Evolutionary conservation across 2,329 filamentous ascomycete genomes (phyloP).

Genomic region (Chaetomium olivaceum): DNA sequence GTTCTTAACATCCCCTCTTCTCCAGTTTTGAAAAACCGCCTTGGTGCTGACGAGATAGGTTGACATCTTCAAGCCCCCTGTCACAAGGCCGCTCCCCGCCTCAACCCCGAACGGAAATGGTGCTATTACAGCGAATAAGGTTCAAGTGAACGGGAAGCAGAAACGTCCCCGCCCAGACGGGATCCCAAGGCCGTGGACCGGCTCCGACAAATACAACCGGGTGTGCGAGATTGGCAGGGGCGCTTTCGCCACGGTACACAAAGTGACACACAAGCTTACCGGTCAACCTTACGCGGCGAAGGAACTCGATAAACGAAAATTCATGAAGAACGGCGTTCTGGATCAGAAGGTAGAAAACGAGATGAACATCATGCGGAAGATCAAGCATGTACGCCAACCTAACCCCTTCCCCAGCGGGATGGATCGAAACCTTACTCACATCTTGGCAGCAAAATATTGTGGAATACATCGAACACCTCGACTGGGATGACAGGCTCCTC

Average conservation of each 20-base stretch:
- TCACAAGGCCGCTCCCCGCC: slow-evolving; percentile 12
- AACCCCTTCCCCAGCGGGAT: background rate
- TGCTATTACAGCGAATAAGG: slow-evolving; percentile 13
- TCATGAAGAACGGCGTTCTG: slow-evolving; percentile 87
- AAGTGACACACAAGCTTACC: slow-evolving; percentile 81
- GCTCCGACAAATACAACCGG: slow-evolving; percentile 81
- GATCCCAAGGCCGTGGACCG: slow-evolving; percentile 71
- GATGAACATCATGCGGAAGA: slow-evolving; percentile 88
- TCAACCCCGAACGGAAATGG: slow-evolving; percentile 1
- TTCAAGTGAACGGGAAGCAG: slow-evolving; percentile 33
- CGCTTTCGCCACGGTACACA: slow-evolving; percentile 92
- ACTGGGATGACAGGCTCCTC: slow-evolving; percentile 77
- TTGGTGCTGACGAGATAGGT: slow-evolving; percentile 27
- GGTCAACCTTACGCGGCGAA: slow-evolving; percentile 87
- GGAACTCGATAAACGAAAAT: slow-evolving; percentile 87
- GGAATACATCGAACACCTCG: slow-evolving; percentile 84
- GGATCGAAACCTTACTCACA: slow-evolving; percentile 5
- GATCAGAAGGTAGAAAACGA: slow-evolving; percentile 95
- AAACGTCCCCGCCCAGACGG: slow-evolving; percentile 38
- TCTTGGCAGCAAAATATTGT: slow-evolving; percentile 75
- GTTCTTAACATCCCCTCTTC: slow-evolving; percentile 21
- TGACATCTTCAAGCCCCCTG: slow-evolving; percentile 30
- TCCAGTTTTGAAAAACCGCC: background rate
- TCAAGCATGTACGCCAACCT: slow-evolving; percentile 70
- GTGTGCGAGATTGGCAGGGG: slow-evolving; percentile 83